These are phyloP conservation scores for Castanea mollissima DNA, from an alignment of 306 rosid genomes.

Conservation along the genomic window DNA sequence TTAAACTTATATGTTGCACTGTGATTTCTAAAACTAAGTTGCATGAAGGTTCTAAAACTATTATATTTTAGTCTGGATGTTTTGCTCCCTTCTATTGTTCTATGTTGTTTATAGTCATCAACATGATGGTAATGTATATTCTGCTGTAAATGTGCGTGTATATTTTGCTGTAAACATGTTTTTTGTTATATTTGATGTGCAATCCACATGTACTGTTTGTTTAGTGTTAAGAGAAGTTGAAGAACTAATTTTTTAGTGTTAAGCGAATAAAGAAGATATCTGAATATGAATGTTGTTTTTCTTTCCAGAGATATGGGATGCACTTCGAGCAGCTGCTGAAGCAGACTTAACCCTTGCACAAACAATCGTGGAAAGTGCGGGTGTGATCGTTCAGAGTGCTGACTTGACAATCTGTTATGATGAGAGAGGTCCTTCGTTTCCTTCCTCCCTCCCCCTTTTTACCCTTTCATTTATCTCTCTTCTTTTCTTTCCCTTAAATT, in stretches of 20 bases:
- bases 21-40: not conserved
- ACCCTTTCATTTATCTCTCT: not conserved
- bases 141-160: not conserved
- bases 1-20: not conserved
- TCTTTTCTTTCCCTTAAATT: not conserved
- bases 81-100: not conserved
- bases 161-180: not conserved
- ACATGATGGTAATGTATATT: not conserved
- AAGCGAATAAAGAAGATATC: not conserved
- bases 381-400: constrained; percentile 89
- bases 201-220: not conserved
- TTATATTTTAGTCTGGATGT: not conserved
- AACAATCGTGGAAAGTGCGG: constrained; percentile 92
- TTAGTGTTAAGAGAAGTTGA: not conserved
- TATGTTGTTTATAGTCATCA: not conserved
- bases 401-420: constrained; percentile 94
- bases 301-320: constrained; percentile 93
- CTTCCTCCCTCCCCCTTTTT: not conserved
- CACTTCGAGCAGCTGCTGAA: constrained; percentile 95
- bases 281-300: not conserved
- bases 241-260: not conserved
- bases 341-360: constrained; percentile 86
- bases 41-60: not conserved
- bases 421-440: constrained; percentile 66
- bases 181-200: not conserved